These are phyloP conservation scores for Tephrocybe sp. DNA, from an alignment of 768 basidiomycete species.

Conservation along the genomic window DNA sequence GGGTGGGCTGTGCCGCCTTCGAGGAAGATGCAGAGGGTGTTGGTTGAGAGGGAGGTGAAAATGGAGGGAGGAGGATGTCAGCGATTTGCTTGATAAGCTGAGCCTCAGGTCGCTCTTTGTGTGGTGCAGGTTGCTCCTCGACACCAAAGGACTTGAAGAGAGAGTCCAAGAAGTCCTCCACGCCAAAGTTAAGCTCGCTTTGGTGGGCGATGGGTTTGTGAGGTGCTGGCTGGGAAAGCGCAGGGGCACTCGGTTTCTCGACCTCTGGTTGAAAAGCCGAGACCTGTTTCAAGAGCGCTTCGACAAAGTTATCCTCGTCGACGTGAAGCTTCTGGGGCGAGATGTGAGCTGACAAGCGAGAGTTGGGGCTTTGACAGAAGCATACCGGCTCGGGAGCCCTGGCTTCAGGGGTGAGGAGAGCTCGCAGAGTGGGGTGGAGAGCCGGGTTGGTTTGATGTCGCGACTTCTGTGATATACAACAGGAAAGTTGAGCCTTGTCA, in stretches of 20 bases:
- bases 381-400: conserved; percentile 5
- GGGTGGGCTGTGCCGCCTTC: not conserved
- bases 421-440: not conserved
- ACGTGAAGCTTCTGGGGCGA: not conserved
- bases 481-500: conserved; percentile 1
- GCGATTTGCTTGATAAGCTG: not conserved
- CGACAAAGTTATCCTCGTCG: not conserved
- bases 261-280: not conserved
- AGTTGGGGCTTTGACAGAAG: not conserved
- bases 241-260: not conserved
- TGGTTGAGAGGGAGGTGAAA: not conserved
- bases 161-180: not conserved
- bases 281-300: not conserved
- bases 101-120: not conserved
- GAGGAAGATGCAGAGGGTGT: not conserved
- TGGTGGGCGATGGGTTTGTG: not conserved
- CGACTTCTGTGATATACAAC: not conserved
- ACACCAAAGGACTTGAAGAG: not conserved
- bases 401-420: not conserved
- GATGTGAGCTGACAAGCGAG: not conserved
- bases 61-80: conserved; percentile 2
- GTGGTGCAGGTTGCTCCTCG: not conserved
- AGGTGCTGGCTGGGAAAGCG: not conserved
- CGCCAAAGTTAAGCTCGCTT: not conserved
- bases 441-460: not conserved